phyloP scores from a whole-genome alignment of 352 stramenopile genomes.

The Elongisporangium anandrum region DNA sequence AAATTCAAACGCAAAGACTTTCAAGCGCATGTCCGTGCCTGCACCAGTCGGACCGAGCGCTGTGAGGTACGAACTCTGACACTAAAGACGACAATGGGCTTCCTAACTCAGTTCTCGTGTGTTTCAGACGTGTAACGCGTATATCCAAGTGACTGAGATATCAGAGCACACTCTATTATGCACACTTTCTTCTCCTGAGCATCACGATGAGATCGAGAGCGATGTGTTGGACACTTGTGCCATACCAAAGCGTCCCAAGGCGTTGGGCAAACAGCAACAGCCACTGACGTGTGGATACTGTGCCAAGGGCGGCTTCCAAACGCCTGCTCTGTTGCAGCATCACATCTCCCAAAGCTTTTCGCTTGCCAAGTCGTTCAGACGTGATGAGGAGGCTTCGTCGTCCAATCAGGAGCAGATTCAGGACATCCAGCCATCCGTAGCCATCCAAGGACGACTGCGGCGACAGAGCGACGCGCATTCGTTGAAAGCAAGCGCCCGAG shows the following conservation, averaged over 20 bases:
- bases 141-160: constrained; percentile 38
- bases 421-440: neutral
- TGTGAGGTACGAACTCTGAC: constrained; percentile 34
- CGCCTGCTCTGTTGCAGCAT: neutral
- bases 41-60: constrained; percentile 43
- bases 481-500: neutral
- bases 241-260: neutral
- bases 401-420: neutral
- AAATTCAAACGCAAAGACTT: constrained; percentile 44
- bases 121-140: constrained; percentile 35
- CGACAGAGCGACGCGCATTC: neutral
- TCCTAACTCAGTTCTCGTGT: too few relatives aligned
- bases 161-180: neutral
- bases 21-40: constrained; percentile 24
- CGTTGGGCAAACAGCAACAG: neutral
- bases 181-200: neutral
- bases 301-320: neutral
- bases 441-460: neutral
- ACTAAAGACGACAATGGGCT: neutral
- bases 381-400: neutral
- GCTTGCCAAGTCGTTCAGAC: neutral
- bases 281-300: neutral
- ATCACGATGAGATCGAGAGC: constrained; percentile 7
- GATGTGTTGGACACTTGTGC: neutral
- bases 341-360: neutral